phyloP scores from a whole-genome alignment of 345 rosid species.

The Eucalyptus albens region DNA sequence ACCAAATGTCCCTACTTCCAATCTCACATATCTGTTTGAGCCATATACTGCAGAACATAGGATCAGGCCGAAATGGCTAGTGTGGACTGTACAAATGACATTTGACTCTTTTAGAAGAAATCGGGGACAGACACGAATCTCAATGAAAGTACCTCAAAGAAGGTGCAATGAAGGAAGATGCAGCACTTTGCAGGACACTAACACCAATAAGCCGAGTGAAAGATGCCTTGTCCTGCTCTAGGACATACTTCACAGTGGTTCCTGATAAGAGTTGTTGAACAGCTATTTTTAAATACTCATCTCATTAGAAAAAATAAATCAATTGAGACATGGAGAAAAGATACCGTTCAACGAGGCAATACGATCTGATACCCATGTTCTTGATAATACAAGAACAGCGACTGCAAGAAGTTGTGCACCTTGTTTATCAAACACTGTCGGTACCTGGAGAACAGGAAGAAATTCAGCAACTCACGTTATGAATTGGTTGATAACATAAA shows the following conservation, averaged over 20 bases:
- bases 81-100: background rate
- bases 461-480: background rate
- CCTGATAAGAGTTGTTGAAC: slow-evolving; percentile 31
- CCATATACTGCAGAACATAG: background rate
- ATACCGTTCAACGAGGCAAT: slow-evolving; percentile 94
- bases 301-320: background rate
- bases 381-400: slow-evolving; percentile 77
- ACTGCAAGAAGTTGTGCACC: slow-evolving; percentile 83
- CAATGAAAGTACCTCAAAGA: slow-evolving; percentile 53
- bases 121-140: background rate
- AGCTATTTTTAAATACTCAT: background rate
- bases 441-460: slow-evolving; percentile 40
- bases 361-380: slow-evolving; percentile 93
- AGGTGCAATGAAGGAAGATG: slow-evolving; percentile 92
- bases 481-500: background rate
- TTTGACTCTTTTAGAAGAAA: background rate
- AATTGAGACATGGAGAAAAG: background rate
- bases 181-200: slow-evolving; percentile 92
- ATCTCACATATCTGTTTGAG: background rate
- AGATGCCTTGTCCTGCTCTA: slow-evolving; percentile 92
- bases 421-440: slow-evolving; percentile 83
- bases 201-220: slow-evolving; percentile 75
- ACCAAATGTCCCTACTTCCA: background rate
- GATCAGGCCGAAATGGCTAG: background rate
- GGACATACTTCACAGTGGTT: slow-evolving; percentile 85